Base-by-base conservation (phyloP, 768 basidiomycete species). In the Mycena albidolilacea region DNA sequence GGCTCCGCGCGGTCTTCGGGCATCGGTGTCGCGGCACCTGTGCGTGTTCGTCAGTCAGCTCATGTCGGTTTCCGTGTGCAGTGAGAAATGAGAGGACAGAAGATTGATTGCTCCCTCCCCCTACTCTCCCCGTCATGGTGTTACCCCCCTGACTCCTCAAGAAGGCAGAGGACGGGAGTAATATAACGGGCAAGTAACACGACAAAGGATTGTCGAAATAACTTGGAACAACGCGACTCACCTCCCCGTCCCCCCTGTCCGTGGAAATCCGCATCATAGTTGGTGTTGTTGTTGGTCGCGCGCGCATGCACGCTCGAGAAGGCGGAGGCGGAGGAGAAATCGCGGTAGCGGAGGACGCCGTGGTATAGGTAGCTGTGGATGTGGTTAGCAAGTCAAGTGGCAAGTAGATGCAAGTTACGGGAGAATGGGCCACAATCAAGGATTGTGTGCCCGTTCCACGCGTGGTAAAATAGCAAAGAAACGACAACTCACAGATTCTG, bases 321-420 rank as follows among this genome's bases (percentile, higher is more conserved):
- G n/a, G 68, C 59, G 8, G 70, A 69, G 63, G 66, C 69, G 43
- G 48, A 52, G 14, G 66, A 59, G 14, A 62, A 72, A 46, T 76
- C 75, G 46, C 75, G 71, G 79, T 94, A 98, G 23, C 91, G 88
- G 37, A 98, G 83, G 1, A 97, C 93, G 3, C 92, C 97, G 75
- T 95, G 95, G 83, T 96, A 98, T 3, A 92, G 80, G 78, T 99
- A 99, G 7, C 48, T 50, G 30, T 30, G 30, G 30, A n/a, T 43
- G 14, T 43, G 14, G 41, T 43, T 43, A 43, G 2, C 41, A 43
- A 9, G 14, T 9, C 1, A 43, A 43, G 14, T 14, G 14, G 6
- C 14, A 9, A 43, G 41, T 14, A 17, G 15, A 7, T 12, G 46
- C 46, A 46, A 46, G 46, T 17, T n/a, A n/a, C n/a, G n/a, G n/a